Evolutionary conservation across 495 filamentous ascomycete genomes (phyloP).

Genomic region (Penicillium longicatenatum): DNA sequence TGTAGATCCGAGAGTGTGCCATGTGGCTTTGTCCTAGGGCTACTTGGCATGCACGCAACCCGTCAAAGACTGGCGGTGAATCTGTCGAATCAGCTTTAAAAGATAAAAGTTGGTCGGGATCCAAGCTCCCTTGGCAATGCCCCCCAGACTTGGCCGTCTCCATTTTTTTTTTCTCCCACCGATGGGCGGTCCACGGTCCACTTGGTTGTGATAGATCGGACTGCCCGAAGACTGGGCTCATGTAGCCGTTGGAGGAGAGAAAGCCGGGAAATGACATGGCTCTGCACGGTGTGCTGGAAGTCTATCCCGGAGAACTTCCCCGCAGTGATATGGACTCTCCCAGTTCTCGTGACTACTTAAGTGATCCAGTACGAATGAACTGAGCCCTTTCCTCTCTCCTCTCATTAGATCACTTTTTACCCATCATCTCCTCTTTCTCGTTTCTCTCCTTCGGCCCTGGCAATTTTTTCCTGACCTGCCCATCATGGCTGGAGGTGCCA

Average conservation of each 20-base stretch:
- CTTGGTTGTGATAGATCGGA: conserved; percentile 3
- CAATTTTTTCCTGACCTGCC: neutral
- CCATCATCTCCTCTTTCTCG: neutral
- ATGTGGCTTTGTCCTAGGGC: neutral
- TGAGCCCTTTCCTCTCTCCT: neutral
- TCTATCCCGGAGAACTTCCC: neutral
- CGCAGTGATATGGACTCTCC: neutral
- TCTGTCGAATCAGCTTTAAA: conserved; percentile 20
- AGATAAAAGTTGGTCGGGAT: conserved; percentile 10
- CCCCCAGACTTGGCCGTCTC: conserved; percentile 19
- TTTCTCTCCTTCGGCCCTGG: neutral
- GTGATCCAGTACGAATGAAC: neutral
- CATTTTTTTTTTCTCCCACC: conserved; percentile 13
- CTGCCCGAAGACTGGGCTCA: conserved; percentile 5
- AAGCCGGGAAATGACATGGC: neutral
- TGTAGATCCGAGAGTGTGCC: neutral
- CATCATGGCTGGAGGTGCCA: conserved; percentile 62
- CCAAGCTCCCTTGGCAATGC: conserved; percentile 31
- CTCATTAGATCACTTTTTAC: too few relatives aligned
- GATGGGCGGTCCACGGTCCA: conserved; percentile 12
- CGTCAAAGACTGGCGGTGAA: conserved; percentile 10
- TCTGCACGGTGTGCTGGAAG: neutral
- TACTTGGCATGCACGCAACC: neutral
- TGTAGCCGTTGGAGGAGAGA: neutral
- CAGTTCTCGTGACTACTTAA: conserved; percentile 13